Conservation (phyloP, 805 yeast species). For the Kodamaea lidongshanica region DNA sequence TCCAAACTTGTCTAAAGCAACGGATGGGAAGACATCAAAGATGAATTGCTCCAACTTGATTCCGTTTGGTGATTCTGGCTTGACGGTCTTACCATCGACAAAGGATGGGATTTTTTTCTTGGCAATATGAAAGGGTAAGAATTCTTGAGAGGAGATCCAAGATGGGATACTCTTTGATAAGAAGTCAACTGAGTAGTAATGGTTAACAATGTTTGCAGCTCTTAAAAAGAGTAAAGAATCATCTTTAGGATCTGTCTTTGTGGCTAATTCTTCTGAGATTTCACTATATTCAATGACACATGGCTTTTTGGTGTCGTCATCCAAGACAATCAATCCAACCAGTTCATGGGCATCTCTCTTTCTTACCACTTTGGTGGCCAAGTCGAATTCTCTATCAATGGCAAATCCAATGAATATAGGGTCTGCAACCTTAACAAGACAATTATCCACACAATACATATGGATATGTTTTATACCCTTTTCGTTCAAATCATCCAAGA, state of each 20-base stretch:
- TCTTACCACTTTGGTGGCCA: slow-evolving; percentile 93
- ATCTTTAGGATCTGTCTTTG: slow-evolving; percentile 54
- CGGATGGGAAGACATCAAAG: slow-evolving; percentile 87
- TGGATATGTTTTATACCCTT: slow-evolving; percentile 84
- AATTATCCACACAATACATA: slow-evolving; percentile 96
- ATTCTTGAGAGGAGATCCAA: slow-evolving; percentile 63
- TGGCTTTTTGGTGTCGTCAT: slow-evolving; percentile 52
- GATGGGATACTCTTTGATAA: slow-evolving; percentile 50
- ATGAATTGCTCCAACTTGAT: slow-evolving; percentile 94
- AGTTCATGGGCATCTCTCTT: slow-evolving; percentile 82
- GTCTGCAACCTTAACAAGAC: slow-evolving; percentile 86
- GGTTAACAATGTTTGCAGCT: slow-evolving; percentile 97
- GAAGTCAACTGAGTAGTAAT: slow-evolving; percentile 82
- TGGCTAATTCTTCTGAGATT: slow-evolving; percentile 68
- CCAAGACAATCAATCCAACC: slow-evolving; percentile 86
- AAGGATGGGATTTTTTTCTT: slow-evolving; percentile 73
- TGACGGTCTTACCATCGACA: slow-evolving; percentile 38
- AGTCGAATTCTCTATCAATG: slow-evolving; percentile 53
- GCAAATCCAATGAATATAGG: slow-evolving; percentile 88
- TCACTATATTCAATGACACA: slow-evolving; percentile 95
- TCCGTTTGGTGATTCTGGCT: slow-evolving; percentile 81
- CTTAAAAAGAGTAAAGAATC: slow-evolving; percentile 55
- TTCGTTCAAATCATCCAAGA: slow-evolving; percentile 59
- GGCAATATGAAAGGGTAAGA: slow-evolving; percentile 92
- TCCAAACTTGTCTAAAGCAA: slow-evolving; percentile 68